A percentile compares a stretch with the other conserved stretches of the same genome.
Evolutionary conservation across 192 early-diverging fungal species (phyloP).

Genomic region (Entomortierella chlamydospora): DNA sequence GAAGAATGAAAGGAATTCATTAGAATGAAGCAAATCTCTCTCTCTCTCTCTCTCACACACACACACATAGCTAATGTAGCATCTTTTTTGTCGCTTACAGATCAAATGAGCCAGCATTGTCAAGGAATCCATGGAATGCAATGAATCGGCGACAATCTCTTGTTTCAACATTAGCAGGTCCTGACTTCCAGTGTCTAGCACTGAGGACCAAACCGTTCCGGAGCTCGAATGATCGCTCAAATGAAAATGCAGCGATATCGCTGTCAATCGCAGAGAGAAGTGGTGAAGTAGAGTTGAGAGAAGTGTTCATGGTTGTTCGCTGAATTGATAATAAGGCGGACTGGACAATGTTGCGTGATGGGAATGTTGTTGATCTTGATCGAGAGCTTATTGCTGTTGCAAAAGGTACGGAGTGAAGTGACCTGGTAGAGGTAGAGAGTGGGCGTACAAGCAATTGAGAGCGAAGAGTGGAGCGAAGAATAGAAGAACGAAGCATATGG

Average conservation of each 20-base stretch:
- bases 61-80: too few relatives aligned
- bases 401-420: not conserved
- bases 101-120: constrained; percentile 47
- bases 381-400: not conserved
- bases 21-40: too few relatives aligned
- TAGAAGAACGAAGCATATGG: not conserved
- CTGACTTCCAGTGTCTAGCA: constrained; percentile 41
- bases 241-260: not conserved
- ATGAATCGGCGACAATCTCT: constrained; percentile 42
- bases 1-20: not conserved
- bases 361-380: not conserved
- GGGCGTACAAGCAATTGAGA: not conserved
- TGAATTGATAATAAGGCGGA: not conserved
- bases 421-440: not conserved
- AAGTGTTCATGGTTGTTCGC: not conserved
- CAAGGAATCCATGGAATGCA: constrained; percentile 48
- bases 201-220: constrained; percentile 29
- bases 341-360: too few relatives aligned
- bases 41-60: too few relatives aligned
- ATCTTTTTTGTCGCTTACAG: constrained; percentile 21
- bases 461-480: constrained; percentile 4
- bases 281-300: not conserved
- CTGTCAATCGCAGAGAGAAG: not conserved
- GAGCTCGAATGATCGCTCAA: constrained; percentile 30
- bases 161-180: not conserved